Evolutionary conservation across 1,284 basidiomycete species (phyloP), one percentile per base, ranked within the genome.

Genomic region (Pseudozyma thailandica): DNA sequence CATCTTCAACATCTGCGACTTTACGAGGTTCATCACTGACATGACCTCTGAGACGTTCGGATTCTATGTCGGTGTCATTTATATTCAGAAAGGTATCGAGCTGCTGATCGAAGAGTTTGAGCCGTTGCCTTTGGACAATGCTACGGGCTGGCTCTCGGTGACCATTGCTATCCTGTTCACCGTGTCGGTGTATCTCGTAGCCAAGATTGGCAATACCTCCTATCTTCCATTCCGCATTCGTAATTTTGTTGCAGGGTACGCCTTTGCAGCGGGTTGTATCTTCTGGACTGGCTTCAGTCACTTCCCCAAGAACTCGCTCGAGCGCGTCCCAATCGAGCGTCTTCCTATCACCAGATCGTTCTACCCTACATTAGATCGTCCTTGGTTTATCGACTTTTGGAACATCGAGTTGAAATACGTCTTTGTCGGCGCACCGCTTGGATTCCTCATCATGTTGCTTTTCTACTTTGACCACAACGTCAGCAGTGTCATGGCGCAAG

Each of bases 11-110:
- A 38, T 85, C 2, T 83, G 78, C 49, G 84, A 85, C 62, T 84
- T 80, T 52, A 84, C 84, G 23, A 68, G 77, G 35, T 70, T 77
- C 53, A 69, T 74, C 13, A 64, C 54, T 62, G 93, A 92, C 88
- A 87, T 97, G 85, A 92, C 93, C 2, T 94, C 92, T 78, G 92
- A 96, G 74, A 96, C 93, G 0, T 95, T 95, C 79, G 93, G 94
- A 3, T 93, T 94, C 63, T 84, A 82, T 31, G 81, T 81, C 5
- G 79, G 78, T 23, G 56, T 79, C 38, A 76, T 79, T 23, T 79
- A 78, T 44, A 83, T 85, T 15, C 83, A 85, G 55, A 85, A 85
- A 56, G 84, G 84, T 7, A 79, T 85, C 58, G 84, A 85, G 72
- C 70, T 85, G 3, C 79, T 85, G 23, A 71, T 84, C n/a, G 73